Base-by-base conservation (phyloP, 2,329 filamentous ascomycete genomes). In the Mollisia scopiformis region DNA sequence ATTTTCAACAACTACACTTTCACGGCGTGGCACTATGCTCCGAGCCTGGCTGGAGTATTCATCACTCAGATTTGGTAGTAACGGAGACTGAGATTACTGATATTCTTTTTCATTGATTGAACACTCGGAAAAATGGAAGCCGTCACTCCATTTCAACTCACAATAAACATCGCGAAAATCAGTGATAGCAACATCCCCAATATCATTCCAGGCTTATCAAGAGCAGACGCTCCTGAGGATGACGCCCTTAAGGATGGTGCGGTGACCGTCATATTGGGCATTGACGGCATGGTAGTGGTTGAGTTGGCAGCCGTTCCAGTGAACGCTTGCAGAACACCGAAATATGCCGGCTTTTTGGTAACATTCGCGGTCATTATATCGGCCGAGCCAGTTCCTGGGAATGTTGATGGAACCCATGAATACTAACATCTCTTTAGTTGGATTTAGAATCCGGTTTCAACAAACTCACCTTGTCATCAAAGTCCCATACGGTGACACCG, bases 401-500 rank as follows among this genome's bases (percentile, higher is more conserved):
- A 69, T 3, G 61, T 59, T 6, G 57, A 62, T 8, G 63, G 64
- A 11, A 69, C 59, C 67, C 67, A 69, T 2, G 64, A 66, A 21
- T 60, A 67, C 64, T 66, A 8, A 2, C 13, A n/a, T 21, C n/a
- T 43, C 39, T 10, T 43, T 43, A 23, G 39, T 19, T 21, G 6
- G 2, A 16, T 8, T 41, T 11, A 52, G 25, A 39, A 25, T 28
- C n/a, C 21, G 27, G 28, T 19, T 31, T 2, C 13, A 14, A 25
- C 16, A 25, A 10, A 35, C 56, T 2, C 27, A 59, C 57, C 43
- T 55, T 59, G 21, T 73, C 71, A 60, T 66, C 64, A 43, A 71
- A 71, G 64, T 71, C 70, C 71, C 71, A 73, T 1, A 71, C 66
- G 1, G 71, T 72, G 16, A 72, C 49, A 28, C 71, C 70, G 1